Evolutionary conservation across 805 yeast genomes (phyloP).

Genomic region (Wickerhamomyces chambardii): DNA sequence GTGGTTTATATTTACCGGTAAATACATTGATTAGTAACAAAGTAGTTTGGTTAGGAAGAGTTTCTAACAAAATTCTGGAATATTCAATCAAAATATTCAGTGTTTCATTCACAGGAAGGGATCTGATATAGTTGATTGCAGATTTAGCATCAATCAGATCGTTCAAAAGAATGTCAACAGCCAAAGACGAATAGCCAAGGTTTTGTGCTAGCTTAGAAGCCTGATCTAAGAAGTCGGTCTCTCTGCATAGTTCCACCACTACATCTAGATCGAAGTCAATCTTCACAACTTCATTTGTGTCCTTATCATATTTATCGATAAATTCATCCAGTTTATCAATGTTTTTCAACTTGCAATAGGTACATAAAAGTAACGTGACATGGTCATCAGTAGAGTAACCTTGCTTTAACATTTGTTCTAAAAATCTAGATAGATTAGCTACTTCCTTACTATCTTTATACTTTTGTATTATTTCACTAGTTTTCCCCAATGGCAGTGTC

Average conservation of each 20-base stretch:
- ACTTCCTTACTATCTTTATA: slow-evolving; percentile 75
- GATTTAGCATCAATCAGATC: slow-evolving; percentile 53
- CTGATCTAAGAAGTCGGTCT: slow-evolving; percentile 54
- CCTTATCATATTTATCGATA: slow-evolving; percentile 32
- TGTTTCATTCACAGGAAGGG: slow-evolving; percentile 69
- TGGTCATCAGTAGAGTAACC: slow-evolving; percentile 68
- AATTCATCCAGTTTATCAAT: slow-evolving; percentile 49
- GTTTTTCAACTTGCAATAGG: slow-evolving; percentile 69
- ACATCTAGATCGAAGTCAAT: slow-evolving; percentile 57
- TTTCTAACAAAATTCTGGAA: slow-evolving; percentile 56
- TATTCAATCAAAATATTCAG: slow-evolving; percentile 59
- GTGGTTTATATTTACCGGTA: slow-evolving; percentile 71
- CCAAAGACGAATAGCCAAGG: slow-evolving; percentile 63
- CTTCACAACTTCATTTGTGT: slow-evolving; percentile 20
- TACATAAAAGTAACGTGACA: slow-evolving; percentile 67
- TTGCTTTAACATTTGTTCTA: slow-evolving; percentile 48
- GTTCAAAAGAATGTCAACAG: slow-evolving; percentile 65
- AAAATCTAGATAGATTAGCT: slow-evolving; percentile 48
- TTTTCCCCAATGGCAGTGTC: slow-evolving; percentile 42
- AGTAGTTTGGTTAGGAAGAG: slow-evolving; percentile 74
- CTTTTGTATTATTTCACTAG: slow-evolving; percentile 72
- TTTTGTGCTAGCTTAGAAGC: slow-evolving; percentile 65
- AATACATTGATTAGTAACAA: slow-evolving; percentile 76
- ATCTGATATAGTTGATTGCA: slow-evolving; percentile 57
- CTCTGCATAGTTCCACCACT: slow-evolving; percentile 62